Percentiles rank a stretch among this genome's conserved stretches.
Evolutionary conservation across 192 early-diverging fungal species (phyloP).

Genomic region (Geosiphon pyriformis): DNA sequence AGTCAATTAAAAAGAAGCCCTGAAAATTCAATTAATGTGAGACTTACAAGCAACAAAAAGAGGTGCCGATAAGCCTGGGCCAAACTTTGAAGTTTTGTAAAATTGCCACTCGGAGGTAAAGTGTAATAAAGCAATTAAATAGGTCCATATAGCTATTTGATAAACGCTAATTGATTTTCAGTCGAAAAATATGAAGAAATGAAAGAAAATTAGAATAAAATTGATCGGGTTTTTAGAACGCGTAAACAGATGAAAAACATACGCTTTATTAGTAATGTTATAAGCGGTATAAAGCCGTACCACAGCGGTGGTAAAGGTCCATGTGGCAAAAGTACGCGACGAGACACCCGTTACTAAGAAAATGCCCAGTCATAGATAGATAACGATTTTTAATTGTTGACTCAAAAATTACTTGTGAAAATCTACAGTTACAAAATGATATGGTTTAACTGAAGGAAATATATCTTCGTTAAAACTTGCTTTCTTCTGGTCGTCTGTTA

Average conservation of each 20-base stretch:
- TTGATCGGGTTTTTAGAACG: no score
- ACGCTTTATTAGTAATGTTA: constrained; percentile 69
- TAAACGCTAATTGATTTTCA: constrained; percentile 39
- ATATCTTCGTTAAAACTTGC: constrained; percentile 27
- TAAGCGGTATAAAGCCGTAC: constrained; percentile 83
- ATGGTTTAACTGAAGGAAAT: background rate
- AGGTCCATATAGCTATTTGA: constrained; percentile 57
- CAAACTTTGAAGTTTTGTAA: constrained; percentile 57
- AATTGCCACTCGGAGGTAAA: constrained; percentile 62
- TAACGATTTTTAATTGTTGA: background rate
- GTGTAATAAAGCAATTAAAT: constrained; percentile 63
- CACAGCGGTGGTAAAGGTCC: constrained; percentile 78
- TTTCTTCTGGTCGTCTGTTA: constrained; percentile 53
- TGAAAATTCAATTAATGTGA: background rate
- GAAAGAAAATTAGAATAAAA: no score
- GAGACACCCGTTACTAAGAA: constrained; percentile 72
- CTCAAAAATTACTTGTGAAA: background rate
- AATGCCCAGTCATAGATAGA: constrained; percentile 3
- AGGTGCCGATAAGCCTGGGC: constrained; percentile 59
- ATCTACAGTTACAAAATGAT: constrained; percentile 3
- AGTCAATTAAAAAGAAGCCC: background rate
- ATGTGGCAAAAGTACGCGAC: constrained; percentile 79
- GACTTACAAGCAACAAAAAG: constrained; percentile 57
- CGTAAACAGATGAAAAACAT: constrained; percentile 31
- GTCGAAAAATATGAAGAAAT: background rate